A percentile compares a stretch with the other conserved stretches of the same genome.
Evolutionary conservation across 2,329 filamentous ascomycete species (phyloP).

Genomic region (Claviceps sp.): DNA sequence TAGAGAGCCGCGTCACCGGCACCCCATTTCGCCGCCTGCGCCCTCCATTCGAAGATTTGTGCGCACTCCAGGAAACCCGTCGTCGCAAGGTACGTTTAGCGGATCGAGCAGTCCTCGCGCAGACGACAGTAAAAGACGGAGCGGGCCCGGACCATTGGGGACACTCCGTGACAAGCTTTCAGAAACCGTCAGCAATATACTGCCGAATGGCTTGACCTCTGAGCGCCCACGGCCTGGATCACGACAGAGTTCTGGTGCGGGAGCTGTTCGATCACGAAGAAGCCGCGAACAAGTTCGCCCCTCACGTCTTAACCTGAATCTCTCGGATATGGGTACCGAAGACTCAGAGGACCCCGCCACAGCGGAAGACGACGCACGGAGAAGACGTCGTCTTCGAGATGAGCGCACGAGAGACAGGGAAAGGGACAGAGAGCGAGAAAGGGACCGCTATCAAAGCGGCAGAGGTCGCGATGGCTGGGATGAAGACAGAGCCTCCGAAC

Average conservation of each 20-base stretch:
- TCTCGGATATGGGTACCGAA: slow-evolving; percentile 27
- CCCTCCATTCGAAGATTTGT: slow-evolving; percentile 21
- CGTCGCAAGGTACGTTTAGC: slow-evolving; percentile 14
- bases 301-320: slow-evolving; percentile 27
- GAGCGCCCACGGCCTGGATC: slow-evolving; percentile 25
- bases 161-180: slow-evolving; percentile 29
- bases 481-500: slow-evolving; percentile 18
- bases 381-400: slow-evolving; percentile 11
- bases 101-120: slow-evolving; percentile 13
- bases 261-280: slow-evolving; percentile 20
- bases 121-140: slow-evolving; percentile 24
- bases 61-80: slow-evolving; percentile 15
- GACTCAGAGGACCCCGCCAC: slow-evolving; percentile 21
- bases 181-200: slow-evolving; percentile 30
- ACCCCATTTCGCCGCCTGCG: slow-evolving; percentile 15
- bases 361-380: slow-evolving; percentile 19
- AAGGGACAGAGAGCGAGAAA: slow-evolving; percentile 21
- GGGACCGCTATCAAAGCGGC: slow-evolving; percentile 21
- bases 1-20: slow-evolving; percentile 12
- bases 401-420: slow-evolving; percentile 18
- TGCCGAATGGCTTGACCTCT: slow-evolving; percentile 22
- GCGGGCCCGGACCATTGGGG: slow-evolving; percentile 23
- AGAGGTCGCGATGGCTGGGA: slow-evolving; percentile 21
- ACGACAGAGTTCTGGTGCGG: slow-evolving; percentile 19
- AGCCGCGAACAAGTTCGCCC: slow-evolving; percentile 27